Conservation (phyloP, 2,329 filamentous ascomycete genomes). For the Nothomitra cinnamomea region DNA sequence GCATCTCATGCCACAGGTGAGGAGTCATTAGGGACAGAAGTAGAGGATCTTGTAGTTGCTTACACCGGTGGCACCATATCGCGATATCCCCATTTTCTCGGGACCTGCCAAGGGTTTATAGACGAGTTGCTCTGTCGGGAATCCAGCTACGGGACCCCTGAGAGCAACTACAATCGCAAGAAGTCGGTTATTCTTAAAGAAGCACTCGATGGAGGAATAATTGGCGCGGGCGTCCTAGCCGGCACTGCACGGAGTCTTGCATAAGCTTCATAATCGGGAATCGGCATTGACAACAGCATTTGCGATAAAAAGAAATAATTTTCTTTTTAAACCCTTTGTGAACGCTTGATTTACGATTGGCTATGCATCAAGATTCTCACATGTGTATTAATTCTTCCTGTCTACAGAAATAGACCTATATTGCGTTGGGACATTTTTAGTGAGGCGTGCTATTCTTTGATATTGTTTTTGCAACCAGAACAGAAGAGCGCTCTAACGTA, state of each 20-base stretch:
- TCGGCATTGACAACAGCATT: neutral
- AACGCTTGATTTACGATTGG: too few relatives aligned
- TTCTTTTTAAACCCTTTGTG: neutral
- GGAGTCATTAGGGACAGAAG: conserved; percentile 12
- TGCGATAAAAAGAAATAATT: neutral
- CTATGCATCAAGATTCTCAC: too few relatives aligned
- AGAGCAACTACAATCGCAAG: conserved; percentile 26
- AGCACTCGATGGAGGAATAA: conserved; percentile 35
- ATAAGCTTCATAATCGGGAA: neutral
- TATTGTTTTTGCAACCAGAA: too few relatives aligned
- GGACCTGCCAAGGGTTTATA: conserved; percentile 52
- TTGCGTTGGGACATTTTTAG: neutral
- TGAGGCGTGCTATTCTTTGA: too few relatives aligned
- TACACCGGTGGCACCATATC: conserved; percentile 69
- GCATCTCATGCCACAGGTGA: conserved; percentile 11
- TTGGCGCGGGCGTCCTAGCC: conserved; percentile 36
- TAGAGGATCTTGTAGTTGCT: conserved; percentile 53
- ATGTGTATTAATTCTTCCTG: neutral
- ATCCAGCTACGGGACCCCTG: conserved; percentile 18
- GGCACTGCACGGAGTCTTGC: conserved; percentile 20
- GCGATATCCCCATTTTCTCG: conserved; percentile 59
- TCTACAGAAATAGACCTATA: neutral
- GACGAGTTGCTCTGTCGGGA: conserved; percentile 29
- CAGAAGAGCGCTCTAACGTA: too few relatives aligned
- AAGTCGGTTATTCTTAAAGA: conserved; percentile 35